Evolutionary conservation across 306 rosid genomes (phyloP).

Genomic region (Prosopis cineraria): DNA sequence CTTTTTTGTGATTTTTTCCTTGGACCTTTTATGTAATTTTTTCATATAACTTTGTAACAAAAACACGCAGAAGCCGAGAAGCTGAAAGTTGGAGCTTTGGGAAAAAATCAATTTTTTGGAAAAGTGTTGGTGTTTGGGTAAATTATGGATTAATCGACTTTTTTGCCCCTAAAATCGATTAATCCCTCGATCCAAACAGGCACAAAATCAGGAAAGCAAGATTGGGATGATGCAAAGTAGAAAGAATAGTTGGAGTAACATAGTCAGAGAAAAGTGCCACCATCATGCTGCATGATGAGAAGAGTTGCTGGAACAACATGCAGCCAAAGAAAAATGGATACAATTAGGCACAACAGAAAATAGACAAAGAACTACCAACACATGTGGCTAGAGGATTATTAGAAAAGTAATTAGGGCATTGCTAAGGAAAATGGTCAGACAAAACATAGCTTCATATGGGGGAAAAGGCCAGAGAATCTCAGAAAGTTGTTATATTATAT

Average conservation of each 20-base stretch:
- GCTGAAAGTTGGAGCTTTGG: too few species aligned
- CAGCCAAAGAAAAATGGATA: neutral
- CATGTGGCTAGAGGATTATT: neutral
- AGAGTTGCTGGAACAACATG: neutral
- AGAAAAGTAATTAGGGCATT: neutral
- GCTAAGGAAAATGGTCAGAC: neutral
- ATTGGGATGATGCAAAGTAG: neutral
- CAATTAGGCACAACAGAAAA: neutral
- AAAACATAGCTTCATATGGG: neutral
- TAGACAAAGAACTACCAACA: neutral
- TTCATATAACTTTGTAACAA: too few species aligned
- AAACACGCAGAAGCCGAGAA: too few species aligned
- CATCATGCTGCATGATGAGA: neutral
- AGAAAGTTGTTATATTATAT: neutral
- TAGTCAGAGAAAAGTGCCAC: neutral
- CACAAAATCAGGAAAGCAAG: too few species aligned
- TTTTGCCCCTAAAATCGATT: too few species aligned
- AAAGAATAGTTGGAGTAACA: neutral
- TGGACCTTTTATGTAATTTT: too few species aligned
- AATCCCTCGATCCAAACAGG: too few species aligned
- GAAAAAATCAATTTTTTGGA: too few species aligned
- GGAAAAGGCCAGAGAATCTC: neutral
- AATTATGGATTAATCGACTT: too few species aligned
- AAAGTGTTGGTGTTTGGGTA: too few species aligned
- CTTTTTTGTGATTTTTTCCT: too few species aligned